Evolutionary conservation across 179 eudicot species (phyloP).

Genomic region (Monotropa hypopitys): DNA sequence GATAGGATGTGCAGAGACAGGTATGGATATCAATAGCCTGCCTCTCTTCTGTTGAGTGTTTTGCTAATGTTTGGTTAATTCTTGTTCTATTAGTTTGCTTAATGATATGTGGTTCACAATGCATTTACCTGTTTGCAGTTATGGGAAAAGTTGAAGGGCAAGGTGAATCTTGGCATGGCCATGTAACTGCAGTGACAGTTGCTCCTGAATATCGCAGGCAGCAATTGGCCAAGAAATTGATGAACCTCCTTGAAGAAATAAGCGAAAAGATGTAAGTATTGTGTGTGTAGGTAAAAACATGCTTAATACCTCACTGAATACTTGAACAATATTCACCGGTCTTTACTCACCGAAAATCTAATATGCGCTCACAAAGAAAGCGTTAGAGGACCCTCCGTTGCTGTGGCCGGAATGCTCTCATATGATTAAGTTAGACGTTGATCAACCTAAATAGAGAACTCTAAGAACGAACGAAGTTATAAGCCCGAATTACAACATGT

Average conservation of each 20-base stretch:
- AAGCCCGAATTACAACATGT: too few relatives aligned
- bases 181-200: conserved; percentile 92
- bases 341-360: too few relatives aligned
- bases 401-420: too few relatives aligned
- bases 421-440: too few relatives aligned
- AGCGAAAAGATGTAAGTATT: conserved; percentile 91
- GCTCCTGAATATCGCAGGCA: conserved; percentile 91
- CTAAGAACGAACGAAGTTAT: too few relatives aligned
- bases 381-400: too few relatives aligned
- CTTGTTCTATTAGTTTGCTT: not conserved
- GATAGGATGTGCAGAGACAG: not conserved
- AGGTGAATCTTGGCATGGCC: conserved; percentile 99
- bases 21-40: not conserved
- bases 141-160: conserved; percentile 99
- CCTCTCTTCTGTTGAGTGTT: not conserved
- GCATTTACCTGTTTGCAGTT: conserved; percentile 29
- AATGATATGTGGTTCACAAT: not conserved
- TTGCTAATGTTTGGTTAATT: not conserved
- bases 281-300: too few relatives aligned
- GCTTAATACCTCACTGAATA: too few relatives aligned
- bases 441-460: too few relatives aligned
- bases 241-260: conserved; percentile 74
- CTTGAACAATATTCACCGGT: too few relatives aligned
- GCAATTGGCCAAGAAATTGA: conserved; percentile 78
- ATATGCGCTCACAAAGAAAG: too few relatives aligned